These are phyloP conservation scores for Triticum monococcum DNA, from an alignment of 176 grass and related monocot species.

Conservation along the genomic window DNA sequence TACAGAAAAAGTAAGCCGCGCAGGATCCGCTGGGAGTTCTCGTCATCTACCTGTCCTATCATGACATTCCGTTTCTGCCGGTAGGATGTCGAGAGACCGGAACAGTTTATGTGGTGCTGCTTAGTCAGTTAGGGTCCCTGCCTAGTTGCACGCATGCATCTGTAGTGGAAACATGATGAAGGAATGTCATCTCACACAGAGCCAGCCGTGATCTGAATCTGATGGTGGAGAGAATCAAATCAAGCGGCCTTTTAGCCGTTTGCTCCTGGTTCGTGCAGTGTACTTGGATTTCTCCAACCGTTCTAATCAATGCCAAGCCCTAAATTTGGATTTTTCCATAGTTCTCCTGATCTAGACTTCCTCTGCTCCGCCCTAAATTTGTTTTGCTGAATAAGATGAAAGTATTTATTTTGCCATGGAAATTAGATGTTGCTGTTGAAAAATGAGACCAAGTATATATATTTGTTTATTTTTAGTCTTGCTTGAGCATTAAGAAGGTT, in stretches of 20 bases:
- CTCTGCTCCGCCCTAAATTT: background rate
- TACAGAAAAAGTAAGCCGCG: background rate
- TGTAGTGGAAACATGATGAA: background rate
- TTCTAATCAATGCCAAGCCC: too few species aligned
- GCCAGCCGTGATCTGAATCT: background rate
- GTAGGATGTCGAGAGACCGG: background rate
- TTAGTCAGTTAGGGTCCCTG: too few species aligned
- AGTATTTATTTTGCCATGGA: background rate
- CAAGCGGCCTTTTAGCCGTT: background rate
- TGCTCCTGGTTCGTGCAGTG: background rate
- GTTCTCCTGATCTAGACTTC: too few species aligned
- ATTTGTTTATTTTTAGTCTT: too few species aligned
- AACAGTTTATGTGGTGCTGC: background rate
- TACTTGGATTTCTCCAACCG: background rate
- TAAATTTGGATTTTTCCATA: too few species aligned
- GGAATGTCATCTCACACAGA: background rate
- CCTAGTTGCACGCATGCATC: background rate
- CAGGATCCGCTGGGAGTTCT: too few species aligned
- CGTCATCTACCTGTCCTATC: background rate
- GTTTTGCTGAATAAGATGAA: background rate
- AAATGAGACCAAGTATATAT: background rate
- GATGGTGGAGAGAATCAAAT: background rate
- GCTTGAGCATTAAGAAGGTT: background rate
- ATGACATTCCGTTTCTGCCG: background rate
- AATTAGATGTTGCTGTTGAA: background rate